Evolutionary conservation across 73 alveolate genomes (phyloP).

Genomic region (Tetrahymena malaccensis): DNA sequence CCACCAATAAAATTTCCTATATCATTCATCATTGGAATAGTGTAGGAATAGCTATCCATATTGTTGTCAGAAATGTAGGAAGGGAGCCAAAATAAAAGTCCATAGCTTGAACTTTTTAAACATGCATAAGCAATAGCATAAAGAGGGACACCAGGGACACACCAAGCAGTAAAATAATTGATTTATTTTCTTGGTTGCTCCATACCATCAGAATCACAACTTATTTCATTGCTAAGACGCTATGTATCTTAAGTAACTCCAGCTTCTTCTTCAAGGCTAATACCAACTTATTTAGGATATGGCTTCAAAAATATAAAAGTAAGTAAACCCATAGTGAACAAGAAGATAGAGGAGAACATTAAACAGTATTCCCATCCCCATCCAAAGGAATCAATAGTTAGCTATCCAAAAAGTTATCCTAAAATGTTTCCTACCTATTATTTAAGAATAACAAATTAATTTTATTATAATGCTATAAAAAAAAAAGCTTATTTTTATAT

Average conservation of each 20-base stretch:
- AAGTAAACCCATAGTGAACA: not conserved
- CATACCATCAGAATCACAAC: not conserved
- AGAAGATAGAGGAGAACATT: not conserved
- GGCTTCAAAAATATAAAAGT: not conserved
- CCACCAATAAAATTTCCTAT: conserved; percentile 35
- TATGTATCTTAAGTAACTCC: not conserved
- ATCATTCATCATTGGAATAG: conserved; percentile 29
- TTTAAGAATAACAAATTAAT: not conserved
- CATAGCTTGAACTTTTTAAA: conserved; percentile 18
- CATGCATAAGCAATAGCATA: conserved; percentile 30
- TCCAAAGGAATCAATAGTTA: not conserved
- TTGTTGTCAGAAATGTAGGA: conserved; percentile 1
- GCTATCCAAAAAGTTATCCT: not conserved
- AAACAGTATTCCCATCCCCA: not conserved
- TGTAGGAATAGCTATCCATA: conserved; percentile 6
- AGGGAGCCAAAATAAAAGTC: conserved; percentile 27
- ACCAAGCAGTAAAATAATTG: conserved; percentile 25
- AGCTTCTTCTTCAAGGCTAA: not conserved
- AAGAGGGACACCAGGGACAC: conserved; percentile 26
- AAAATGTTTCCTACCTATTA: not conserved
- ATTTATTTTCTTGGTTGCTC: not conserved
- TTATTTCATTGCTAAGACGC: not conserved
- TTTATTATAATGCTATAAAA: not conserved
- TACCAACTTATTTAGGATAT: not conserved
- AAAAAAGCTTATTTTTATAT: not conserved